phyloP scores from a whole-genome alignment of 2,329 filamentous ascomycete species.

The Penicillium sp. region DNA sequence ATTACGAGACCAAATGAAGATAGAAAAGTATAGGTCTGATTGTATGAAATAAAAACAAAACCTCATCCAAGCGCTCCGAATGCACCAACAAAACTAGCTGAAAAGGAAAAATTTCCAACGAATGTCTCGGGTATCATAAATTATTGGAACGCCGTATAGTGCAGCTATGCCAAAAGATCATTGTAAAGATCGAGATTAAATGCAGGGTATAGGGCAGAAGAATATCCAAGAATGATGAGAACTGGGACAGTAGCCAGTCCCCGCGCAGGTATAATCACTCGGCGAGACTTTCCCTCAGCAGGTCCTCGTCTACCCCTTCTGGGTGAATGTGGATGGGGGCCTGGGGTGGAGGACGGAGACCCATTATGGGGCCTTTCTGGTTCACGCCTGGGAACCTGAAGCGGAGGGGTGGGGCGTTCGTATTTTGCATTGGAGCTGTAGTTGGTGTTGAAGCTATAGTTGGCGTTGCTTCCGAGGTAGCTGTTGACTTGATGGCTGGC shows the following conservation, averaged over 20 bases:
- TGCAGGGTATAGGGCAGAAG: background rate
- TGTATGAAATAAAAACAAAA: no score
- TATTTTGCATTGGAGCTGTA: slow-evolving; percentile 48
- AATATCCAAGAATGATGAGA: background rate
- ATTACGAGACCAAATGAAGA: no score
- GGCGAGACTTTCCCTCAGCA: slow-evolving; percentile 57
- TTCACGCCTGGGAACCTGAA: slow-evolving; percentile 68
- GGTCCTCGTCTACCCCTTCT: slow-evolving; percentile 55
- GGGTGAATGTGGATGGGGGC: slow-evolving; percentile 56
- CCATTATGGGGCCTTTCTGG: slow-evolving; percentile 68
- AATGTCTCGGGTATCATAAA: background rate
- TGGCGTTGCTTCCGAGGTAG: slow-evolving; percentile 12
- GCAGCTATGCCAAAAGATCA: background rate
- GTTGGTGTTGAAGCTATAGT: background rate
- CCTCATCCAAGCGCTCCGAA: background rate
- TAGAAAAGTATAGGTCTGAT: no score
- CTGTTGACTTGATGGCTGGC: slow-evolving; percentile 2
- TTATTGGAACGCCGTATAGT: background rate
- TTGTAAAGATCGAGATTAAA: background rate
- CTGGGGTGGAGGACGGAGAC: slow-evolving; percentile 58
- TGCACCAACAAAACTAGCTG: background rate
- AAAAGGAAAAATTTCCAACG: background rate
- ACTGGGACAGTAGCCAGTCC: background rate
- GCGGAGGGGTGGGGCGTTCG: slow-evolving; percentile 61
- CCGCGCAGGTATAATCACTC: slow-evolving; percentile 25